Percentiles rank a stretch among this genome's conserved stretches.
Evolutionary conservation across 2,329 filamentous ascomycete genomes (phyloP).

Genomic region (Ceratocystis ficicola): DNA sequence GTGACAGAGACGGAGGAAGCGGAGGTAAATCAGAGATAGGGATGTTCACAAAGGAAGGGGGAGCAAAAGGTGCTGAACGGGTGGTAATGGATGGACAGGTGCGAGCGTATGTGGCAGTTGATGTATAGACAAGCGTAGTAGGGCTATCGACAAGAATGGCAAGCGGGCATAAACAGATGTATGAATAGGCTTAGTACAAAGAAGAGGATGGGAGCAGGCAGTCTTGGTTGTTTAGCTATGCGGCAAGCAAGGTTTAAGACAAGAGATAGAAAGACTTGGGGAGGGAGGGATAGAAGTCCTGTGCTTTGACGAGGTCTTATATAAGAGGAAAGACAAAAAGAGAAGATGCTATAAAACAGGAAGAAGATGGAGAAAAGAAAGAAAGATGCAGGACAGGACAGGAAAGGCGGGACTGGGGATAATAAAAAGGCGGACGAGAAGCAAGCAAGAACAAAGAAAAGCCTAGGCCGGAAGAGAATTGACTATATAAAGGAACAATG

Average conservation of each 20-base stretch:
- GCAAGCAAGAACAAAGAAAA: neutral
- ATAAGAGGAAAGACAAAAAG: neutral
- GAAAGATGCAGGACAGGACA: neutral
- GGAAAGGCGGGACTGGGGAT: neutral
- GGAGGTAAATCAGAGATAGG: neutral
- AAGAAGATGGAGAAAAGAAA: neutral
- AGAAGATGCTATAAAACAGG: neutral
- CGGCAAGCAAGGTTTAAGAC: neutral
- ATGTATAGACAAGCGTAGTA: neutral
- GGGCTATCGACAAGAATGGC: neutral
- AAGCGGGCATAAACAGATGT: neutral
- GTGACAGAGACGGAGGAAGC: neutral
- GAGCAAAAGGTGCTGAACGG: neutral
- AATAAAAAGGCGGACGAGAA: slow-evolving; percentile 7
- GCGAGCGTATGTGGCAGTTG: neutral
- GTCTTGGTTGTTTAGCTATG: no score
- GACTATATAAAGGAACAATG: slow-evolving; percentile 10
- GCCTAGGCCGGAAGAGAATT: slow-evolving; percentile 2
- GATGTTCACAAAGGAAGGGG: neutral
- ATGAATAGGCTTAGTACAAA: neutral
- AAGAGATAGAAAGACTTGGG: neutral
- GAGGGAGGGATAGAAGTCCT: neutral
- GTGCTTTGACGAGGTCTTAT: neutral
- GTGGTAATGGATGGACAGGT: neutral
- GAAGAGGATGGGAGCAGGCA: neutral